Conservation (phyloP, 1,139 yeast genomes). For the Geotrichum cucujoidarum region DNA sequence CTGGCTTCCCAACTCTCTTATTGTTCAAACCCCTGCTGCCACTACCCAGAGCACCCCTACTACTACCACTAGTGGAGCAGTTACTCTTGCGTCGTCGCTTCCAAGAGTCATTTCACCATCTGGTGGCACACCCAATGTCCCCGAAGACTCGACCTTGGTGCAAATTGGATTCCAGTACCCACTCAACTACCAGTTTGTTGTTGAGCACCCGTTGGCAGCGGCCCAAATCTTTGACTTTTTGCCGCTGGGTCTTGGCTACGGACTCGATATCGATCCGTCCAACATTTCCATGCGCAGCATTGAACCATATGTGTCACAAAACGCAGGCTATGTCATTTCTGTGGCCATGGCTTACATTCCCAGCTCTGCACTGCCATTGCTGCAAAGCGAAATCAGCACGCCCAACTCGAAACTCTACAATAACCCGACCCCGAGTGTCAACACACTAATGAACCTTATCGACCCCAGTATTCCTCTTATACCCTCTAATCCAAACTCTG, state of each 20-base stretch:
- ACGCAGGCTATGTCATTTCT: slow-evolving; percentile 36
- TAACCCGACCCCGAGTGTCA: slow-evolving; percentile 35
- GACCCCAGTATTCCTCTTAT: slow-evolving; percentile 38
- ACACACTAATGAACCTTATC: slow-evolving; percentile 37
- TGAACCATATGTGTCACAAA: slow-evolving; percentile 36
- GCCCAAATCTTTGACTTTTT: slow-evolving; percentile 43
- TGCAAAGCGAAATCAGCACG: slow-evolving; percentile 32
- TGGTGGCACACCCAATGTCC: slow-evolving; percentile 30
- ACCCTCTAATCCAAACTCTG: slow-evolving; percentile 22
- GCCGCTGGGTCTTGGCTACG: slow-evolving; percentile 40
- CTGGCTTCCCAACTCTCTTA: slow-evolving; percentile 19
- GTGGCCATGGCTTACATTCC: slow-evolving; percentile 40
- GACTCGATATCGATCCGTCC: slow-evolving; percentile 30
- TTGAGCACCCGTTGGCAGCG: slow-evolving; percentile 39
- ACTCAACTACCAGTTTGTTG: slow-evolving; percentile 42
- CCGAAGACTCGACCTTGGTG: slow-evolving; percentile 33
- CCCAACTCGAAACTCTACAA: slow-evolving; percentile 35
- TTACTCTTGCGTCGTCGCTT: slow-evolving; percentile 31
- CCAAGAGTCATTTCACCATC: slow-evolving; percentile 41
- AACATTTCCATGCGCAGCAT: slow-evolving; percentile 35
- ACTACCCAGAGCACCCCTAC: slow-evolving; percentile 11
- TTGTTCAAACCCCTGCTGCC: slow-evolving; percentile 15
- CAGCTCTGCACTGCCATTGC: slow-evolving; percentile 26
- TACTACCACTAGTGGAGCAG: slow-evolving; percentile 21
- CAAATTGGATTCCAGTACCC: slow-evolving; percentile 41